A percentile compares a stretch with the other conserved stretches of the same genome.
phyloP scores from a whole-genome alignment of 202 grass and related monocot species.

The Alloteropsis angusta region DNA sequence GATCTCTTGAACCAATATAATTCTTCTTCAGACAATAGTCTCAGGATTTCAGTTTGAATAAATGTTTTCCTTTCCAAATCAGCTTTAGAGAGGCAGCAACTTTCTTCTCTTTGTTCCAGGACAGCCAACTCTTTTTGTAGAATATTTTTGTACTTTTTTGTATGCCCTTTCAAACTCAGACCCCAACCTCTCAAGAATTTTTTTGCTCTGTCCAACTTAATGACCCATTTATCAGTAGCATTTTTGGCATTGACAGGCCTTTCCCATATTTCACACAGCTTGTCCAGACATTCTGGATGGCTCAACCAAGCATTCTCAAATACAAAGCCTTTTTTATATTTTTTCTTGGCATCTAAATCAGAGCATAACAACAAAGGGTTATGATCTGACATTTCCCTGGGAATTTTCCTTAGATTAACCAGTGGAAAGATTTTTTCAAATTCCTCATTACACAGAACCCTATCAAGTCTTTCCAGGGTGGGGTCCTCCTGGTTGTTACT shows the following conservation, averaged over 20 bases:
- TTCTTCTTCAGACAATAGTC: not conserved
- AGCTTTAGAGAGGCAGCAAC: rapidly evolving
- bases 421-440: not conserved
- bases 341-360: too few relatives aligned
- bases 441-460: rapidly evolving
- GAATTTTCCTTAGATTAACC: not conserved
- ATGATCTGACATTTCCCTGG: too few relatives aligned
- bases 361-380: too few relatives aligned
- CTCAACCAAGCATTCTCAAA: too few relatives aligned
- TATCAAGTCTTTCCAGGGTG: not conserved
- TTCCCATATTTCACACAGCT: not conserved
- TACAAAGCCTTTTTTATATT: too few relatives aligned
- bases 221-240: not conserved
- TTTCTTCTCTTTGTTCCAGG: rapidly evolving
- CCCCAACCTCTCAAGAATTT: not conserved
- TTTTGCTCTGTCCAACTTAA: not conserved
- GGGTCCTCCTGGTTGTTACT: not conserved
- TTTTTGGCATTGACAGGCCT: rapidly evolving
- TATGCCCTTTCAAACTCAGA: rapidly evolving
- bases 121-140: not conserved
- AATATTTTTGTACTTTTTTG: not conserved
- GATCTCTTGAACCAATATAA: not conserved
- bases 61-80: rapidly evolving
- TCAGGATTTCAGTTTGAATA: not conserved
- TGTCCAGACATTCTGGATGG: rapidly evolving